Conservation (phyloP, 345 rosid genomes). For the Salix udensis region DNA sequence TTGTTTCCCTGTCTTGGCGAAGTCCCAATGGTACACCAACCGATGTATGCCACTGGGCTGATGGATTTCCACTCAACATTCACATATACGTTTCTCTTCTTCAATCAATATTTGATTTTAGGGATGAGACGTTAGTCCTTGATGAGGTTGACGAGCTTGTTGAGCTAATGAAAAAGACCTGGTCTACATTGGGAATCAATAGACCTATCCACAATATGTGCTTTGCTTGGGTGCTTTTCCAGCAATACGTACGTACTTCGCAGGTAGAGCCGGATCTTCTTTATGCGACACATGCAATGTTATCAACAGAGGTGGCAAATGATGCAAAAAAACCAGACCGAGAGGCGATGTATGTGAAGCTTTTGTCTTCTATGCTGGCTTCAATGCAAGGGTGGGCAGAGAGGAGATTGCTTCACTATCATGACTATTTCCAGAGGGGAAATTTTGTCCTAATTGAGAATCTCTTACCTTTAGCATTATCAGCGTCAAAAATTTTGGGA, state of each 20-base stretch:
- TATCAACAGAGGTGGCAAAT: constrained; percentile 62
- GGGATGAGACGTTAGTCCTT: constrained; percentile 75
- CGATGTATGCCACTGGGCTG: constrained; percentile 93
- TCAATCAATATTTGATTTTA: constrained; percentile 61
- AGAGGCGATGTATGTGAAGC: constrained; percentile 55
- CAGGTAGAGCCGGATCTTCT: constrained; percentile 78
- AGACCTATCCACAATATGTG: constrained; percentile 64
- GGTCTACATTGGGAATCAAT: constrained; percentile 78
- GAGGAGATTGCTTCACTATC: constrained; percentile 66
- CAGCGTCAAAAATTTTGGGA: constrained; percentile 57
- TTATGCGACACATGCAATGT: constrained; percentile 61
- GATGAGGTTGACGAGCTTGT: constrained; percentile 89
- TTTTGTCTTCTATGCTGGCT: constrained; percentile 53
- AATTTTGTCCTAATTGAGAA: constrained; percentile 51
- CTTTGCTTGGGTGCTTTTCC: constrained; percentile 85
- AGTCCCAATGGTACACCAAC: constrained; percentile 51
- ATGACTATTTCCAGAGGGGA: constrained; percentile 66
- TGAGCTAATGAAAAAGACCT: constrained; percentile 86
- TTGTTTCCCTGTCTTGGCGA: constrained; percentile 74
- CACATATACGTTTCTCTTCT: constrained; percentile 61
- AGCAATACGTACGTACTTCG: constrained; percentile 60
- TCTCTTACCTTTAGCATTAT: constrained; percentile 65
- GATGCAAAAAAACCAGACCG: constrained; percentile 68
- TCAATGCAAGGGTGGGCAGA: constrained; percentile 87
- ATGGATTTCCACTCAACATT: constrained; percentile 80